These are phyloP conservation scores for Anthracocystis walkeri DNA, from an alignment of 1,284 basidiomycete species.

Conservation along the genomic window DNA sequence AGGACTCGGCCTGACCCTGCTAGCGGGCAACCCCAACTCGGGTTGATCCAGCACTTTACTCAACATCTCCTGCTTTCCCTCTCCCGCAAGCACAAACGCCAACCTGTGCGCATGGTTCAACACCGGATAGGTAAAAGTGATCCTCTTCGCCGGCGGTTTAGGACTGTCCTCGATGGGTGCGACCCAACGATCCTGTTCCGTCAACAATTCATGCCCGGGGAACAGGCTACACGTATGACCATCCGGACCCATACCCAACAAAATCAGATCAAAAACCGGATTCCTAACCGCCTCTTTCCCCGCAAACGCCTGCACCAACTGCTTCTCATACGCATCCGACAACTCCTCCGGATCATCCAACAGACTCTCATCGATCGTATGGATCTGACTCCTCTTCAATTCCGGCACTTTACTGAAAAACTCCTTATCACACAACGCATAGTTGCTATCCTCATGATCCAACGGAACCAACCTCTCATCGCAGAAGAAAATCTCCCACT, in stretches of 20 bases:
- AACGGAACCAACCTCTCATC: conserved; percentile 97
- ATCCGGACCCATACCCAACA: conserved; percentile 74
- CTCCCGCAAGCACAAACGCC: conserved; percentile 88
- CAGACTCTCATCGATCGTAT: conserved; percentile 81
- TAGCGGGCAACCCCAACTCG: conserved; percentile 83
- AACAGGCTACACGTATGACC: conserved; percentile 97
- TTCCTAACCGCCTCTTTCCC: conserved; percentile 67
- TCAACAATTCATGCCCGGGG: conserved; percentile 86
- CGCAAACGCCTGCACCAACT: conserved; percentile 84
- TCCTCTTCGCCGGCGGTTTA: conserved; percentile 88
- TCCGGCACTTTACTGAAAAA: conserved; percentile 89
- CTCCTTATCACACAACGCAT: conserved; percentile 79
- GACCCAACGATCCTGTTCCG: conserved; percentile 91
- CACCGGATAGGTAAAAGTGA: conserved; percentile 72
- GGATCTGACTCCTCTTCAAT: conserved; percentile 79
- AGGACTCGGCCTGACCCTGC: conserved; percentile 80
- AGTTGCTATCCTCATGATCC: conserved; percentile 92
- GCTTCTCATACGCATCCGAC: conserved; percentile 90
- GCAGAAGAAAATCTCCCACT: conserved; percentile 98
- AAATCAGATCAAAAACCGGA: conserved; percentile 69
- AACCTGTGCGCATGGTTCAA: conserved; percentile 76
- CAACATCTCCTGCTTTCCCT: conserved; percentile 84
- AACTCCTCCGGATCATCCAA: conserved; percentile 81
- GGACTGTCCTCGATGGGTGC: conserved; percentile 92
- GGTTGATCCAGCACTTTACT: conserved; percentile 82